Evolutionary conservation across 1,284 basidiomycete species (phyloP).

Genomic region (Tilletia setariae): DNA sequence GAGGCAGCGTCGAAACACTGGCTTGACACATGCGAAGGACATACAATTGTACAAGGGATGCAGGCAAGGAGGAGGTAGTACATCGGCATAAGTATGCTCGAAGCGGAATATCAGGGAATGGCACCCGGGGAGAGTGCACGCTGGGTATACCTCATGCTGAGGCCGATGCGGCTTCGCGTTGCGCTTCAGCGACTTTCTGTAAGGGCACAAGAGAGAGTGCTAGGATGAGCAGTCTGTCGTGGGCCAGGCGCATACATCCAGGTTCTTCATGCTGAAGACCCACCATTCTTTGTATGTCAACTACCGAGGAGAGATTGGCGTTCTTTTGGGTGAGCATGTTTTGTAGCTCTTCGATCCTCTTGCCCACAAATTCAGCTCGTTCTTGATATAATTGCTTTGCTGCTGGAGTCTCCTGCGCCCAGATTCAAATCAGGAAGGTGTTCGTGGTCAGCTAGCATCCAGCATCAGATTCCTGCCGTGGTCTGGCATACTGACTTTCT

Average conservation of each 20-base stretch:
- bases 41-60: too few relatives aligned
- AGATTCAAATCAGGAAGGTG: background rate
- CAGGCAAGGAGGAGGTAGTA: background rate
- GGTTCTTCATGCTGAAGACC: too few relatives aligned
- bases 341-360: constrained; percentile 50
- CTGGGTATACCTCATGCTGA: background rate
- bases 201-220: background rate
- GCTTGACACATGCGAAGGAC: too few relatives aligned
- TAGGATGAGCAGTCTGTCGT: background rate
- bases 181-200: constrained; percentile 14
- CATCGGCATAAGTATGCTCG: background rate
- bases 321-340: constrained; percentile 50
- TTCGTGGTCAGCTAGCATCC: background rate
- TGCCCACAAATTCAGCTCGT: constrained; percentile 45
- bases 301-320: constrained; percentile 48
- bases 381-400: constrained; percentile 46
- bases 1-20: too few relatives aligned
- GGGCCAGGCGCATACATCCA: too few relatives aligned
- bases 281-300: constrained; percentile 48
- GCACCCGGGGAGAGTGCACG: too few relatives aligned
- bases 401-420: constrained; percentile 34
- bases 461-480: background rate
- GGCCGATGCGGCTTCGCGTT: background rate
- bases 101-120: too few relatives aligned
- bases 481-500: constrained; percentile 66